Conservation (phyloP, 805 yeast genomes). For the Komagataella kurtzmanii region DNA sequence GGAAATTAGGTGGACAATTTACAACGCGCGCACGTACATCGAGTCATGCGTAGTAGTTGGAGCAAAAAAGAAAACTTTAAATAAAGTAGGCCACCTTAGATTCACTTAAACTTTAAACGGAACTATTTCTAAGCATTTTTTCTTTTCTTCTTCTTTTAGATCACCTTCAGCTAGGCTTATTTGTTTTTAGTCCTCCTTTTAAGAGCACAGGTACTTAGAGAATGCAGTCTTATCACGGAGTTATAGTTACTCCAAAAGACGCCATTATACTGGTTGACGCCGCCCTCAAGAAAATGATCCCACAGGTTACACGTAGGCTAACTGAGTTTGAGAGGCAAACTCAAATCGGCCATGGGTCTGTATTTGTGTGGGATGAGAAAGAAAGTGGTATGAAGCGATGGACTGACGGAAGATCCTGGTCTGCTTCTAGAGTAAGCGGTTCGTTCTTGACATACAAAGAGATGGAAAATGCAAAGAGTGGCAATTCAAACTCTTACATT, state of each 20-base stretch:
- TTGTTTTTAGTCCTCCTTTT: background rate
- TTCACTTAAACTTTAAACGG: background rate
- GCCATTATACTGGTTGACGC: slow-evolving; percentile 59
- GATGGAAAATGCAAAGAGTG: slow-evolving; percentile 23
- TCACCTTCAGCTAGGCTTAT: background rate
- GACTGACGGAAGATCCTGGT: slow-evolving; percentile 71
- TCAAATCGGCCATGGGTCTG: slow-evolving; percentile 41
- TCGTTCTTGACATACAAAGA: slow-evolving; percentile 51
- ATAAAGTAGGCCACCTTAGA: background rate
- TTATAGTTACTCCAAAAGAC: slow-evolving; percentile 41
- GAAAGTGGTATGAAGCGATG: slow-evolving; percentile 64
- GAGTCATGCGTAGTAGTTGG: background rate
- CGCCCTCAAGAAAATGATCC: slow-evolving; percentile 32
- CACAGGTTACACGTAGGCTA: slow-evolving; percentile 45
- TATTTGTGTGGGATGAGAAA: slow-evolving; percentile 61
- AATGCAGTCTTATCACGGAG: slow-evolving; percentile 53
- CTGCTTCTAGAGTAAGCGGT: slow-evolving; percentile 58
- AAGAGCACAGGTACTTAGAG: background rate
- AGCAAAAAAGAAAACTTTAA: background rate
- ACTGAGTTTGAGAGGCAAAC: slow-evolving; percentile 37
- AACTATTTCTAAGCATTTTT: background rate
- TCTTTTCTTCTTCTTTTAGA: background rate
- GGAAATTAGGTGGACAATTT: background rate
- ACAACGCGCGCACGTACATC: background rate
- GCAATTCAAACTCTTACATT: background rate